Evolutionary conservation across 805 yeast species (phyloP), one percentile per base, ranked within the genome.

Genomic region (Zygotorulaspora chibaensis): DNA sequence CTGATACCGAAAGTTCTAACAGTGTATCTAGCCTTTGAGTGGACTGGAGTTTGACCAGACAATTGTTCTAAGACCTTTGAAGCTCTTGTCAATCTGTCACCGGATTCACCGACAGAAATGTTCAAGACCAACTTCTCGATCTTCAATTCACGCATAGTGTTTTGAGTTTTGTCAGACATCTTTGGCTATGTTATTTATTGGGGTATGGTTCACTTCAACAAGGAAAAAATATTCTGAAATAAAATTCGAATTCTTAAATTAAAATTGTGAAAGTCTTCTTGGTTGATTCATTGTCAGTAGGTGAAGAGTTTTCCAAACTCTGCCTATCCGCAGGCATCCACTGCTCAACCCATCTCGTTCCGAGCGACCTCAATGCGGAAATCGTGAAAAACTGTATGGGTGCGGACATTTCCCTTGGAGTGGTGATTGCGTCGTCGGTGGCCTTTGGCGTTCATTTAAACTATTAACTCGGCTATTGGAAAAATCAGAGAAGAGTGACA

Each of bases 21-120:
- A 62, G 99, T 93, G 88, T 93, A 93, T 82, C 99, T 87, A 69
- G 99, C 99, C 85, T 93, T 93, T 68, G 98, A 90, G 77, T 87
- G 96, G 67, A 93, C 99, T 75, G 99, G 99, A 69, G 99, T 93
- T 81, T 93, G 99, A 90, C 99, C 99, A 66, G 98, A 91, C 69
- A 93, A 86, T 82, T 93, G 99, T 81, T 93, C 99, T 73, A 93
- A 83, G 70, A 93, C 99, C 84, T 93, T 93, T 73, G 99, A 93
- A 68, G 99, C 99, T 87, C 99, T 91, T 81, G 99, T 93, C 76
- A 93, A 88, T 85, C 98, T 87, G 79, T 93, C 99, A 83, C 99
- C 99, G 77, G 97, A 90, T 81, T 93, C 99, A 81, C 99, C 99
- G 76, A 93, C 99, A 78, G 96, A 90, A 80, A 93, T 93, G 93